Base-by-base conservation (phyloP, 2,329 filamentous ascomycete genomes). In the Colletotrichum horii region DNA sequence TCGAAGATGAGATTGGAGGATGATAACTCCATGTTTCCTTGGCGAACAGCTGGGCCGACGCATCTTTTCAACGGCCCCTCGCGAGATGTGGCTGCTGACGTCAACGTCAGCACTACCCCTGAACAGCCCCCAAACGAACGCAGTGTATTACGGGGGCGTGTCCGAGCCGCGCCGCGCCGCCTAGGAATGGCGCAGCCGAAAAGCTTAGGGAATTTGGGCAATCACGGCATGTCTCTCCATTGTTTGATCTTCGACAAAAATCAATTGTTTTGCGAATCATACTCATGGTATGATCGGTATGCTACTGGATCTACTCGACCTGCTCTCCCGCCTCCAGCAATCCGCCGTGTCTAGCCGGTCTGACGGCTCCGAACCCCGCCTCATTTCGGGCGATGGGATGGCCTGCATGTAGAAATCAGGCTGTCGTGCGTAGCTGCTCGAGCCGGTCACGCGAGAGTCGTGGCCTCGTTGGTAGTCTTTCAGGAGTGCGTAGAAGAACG, bases 401-500 rank as follows among this genome's bases (percentile, higher is more conserved):
- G 62, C 64, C 24, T 73, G 73, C 73, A 75, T 68, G 22, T 73
- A 75, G 28, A 73, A 68, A 26, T 75, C 73, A 32, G 73, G 73
- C 34, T 75, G 73, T 4, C 52, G 70, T 43, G 43, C 70, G 64
- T 75, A 73, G 43, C 43, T 52, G 16, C 70, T 73, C 26, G 70
- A 75, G 34, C 43, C 43, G n/a, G 38, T 58, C 30, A 64, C 22
- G 22, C 73, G 73, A 6, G 64, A 22, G 11, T 81, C 78, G 61
- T 83, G 81, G 22, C 78, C 77, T 43, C 79, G 76, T 34, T 82
- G 78, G 12, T 80, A 56, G 7, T 82, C 81, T 56, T 81, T 81
- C 8, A 81, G 30, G 0, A 83, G 66, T 0, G 81, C 80, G 74
- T 80, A 83, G 56, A 78, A 83, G 64, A 83, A 83, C 3, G 81